Base-by-base conservation (phyloP, 306 rosid genomes). In the Inga oerstediana region DNA sequence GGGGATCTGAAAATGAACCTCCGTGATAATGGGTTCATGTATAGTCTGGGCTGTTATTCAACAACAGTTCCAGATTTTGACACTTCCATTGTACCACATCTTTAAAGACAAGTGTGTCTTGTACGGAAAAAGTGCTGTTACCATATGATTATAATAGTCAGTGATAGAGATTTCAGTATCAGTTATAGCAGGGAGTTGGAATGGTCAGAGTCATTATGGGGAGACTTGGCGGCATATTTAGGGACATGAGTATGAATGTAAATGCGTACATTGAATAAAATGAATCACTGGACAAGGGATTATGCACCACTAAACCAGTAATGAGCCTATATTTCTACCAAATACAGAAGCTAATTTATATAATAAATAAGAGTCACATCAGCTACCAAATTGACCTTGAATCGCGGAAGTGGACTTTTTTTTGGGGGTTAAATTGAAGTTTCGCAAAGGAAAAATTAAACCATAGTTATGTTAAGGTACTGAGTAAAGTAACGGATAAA, bases 251-350 rank as follows among this genome's bases (percentile, higher is more conserved):
- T n/a, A 59, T 59, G 32, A 10, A 22, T n/a, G 65, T 22, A 59
- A 8, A 59, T 59, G 65, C n/a, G 12, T n/a, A 19, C 10, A 22
- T 22, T 22, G 14, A 10, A 59, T 8, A n/a, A 0, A 59, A n/a
- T 0, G 65, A 59, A 9, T 59, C 32, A 19, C 22, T 59, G 30
- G 32, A 59, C 65, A n/a, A 0, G 6, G 65, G 22, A 59, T 59
- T 59, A 59, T 59, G 32, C 65, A 59, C 32, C 32, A 59, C 15
- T n/a, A 74, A 39, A 37, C 45, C n/a, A 80, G 45, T 54, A 78
- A 78, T 20, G 73, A 79, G 45, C 70, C 74, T 54, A 79, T 70
- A 75, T 35, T 71, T 37, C 80, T 69, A 51, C 79, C 74, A 43
- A 69, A 78, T 51, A 5, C 44, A 20, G 2, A 22, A 56, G 27